These are phyloP conservation scores for Colletotrichum simmondsii DNA, from an alignment of 2,329 filamentous ascomycete genomes.

Conservation along the genomic window DNA sequence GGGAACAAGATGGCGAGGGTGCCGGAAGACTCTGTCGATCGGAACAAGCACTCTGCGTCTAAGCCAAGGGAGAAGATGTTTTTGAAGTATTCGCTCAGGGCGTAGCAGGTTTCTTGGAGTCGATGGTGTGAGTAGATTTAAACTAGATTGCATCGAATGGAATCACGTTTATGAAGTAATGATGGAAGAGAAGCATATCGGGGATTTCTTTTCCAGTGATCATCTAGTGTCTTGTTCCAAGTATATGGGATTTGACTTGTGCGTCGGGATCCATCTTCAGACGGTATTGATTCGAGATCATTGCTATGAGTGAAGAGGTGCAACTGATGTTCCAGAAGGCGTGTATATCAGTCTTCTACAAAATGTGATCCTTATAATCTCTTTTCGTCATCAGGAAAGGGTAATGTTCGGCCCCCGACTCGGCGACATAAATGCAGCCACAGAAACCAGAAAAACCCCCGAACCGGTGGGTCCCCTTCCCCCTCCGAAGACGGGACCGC, in stretches of 20 bases:
- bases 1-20: constrained; percentile 43
- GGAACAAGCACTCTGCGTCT: constrained; percentile 49
- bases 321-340: too few species aligned
- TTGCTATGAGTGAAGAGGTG: not conserved
- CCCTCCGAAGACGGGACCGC: not conserved
- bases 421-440: not conserved
- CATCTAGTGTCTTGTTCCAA: too few species aligned
- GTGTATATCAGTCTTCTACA: too few species aligned
- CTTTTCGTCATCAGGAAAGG: too few species aligned
- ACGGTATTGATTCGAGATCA: not conserved
- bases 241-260: not conserved
- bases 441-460: not conserved
- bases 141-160: not conserved
- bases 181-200: not conserved
- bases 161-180: not conserved
- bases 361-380: too few species aligned
- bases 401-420: not conserved
- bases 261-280: not conserved
- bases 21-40: constrained; percentile 44
- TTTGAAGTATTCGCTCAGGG: constrained; percentile 46
- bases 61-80: constrained; percentile 49
- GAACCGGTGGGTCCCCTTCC: not conserved
- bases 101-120: not conserved
- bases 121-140: not conserved
- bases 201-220: too few species aligned